These are phyloP conservation scores for Irpex lacteus DNA, from an alignment of 1,284 basidiomycete genomes.

Conservation along the genomic window DNA sequence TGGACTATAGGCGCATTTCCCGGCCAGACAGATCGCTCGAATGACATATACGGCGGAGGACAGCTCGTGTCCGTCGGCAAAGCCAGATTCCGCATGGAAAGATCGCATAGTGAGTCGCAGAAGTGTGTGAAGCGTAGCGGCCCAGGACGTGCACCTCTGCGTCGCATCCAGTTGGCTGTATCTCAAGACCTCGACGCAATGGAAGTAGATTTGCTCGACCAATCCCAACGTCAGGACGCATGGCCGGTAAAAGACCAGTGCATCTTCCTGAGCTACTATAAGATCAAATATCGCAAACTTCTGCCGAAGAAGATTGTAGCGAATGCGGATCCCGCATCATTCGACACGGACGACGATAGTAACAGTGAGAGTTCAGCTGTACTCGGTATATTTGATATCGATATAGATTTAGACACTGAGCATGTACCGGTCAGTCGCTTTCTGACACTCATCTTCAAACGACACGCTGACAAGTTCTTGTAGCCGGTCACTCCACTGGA, in stretches of 20 bases:
- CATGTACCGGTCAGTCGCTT: background rate
- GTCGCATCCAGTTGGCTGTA: too few relatives aligned
- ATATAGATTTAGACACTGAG: background rate
- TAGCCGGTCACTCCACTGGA: slow-evolving; percentile 2
- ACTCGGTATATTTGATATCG: background rate
- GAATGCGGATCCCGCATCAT: background rate
- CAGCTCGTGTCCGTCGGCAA: background rate
- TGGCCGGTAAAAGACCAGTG: background rate
- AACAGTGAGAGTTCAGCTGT: background rate
- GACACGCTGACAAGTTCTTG: background rate
- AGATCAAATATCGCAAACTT: background rate
- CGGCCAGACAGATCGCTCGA: background rate
- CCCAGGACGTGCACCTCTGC: background rate
- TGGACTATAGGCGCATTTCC: background rate
- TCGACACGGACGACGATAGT: background rate
- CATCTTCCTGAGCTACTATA: background rate
- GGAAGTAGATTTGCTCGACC: background rate
- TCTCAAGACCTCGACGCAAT: too few relatives aligned
- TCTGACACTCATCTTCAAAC: background rate
- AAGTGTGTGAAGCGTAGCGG: background rate
- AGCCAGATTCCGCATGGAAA: background rate
- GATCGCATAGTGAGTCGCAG: background rate
- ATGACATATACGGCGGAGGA: background rate
- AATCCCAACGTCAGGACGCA: too few relatives aligned
- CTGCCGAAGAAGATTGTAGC: background rate